Base-by-base conservation (phyloP, 2,329 filamentous ascomycete species). In the Colletotrichum tamarilloi region DNA sequence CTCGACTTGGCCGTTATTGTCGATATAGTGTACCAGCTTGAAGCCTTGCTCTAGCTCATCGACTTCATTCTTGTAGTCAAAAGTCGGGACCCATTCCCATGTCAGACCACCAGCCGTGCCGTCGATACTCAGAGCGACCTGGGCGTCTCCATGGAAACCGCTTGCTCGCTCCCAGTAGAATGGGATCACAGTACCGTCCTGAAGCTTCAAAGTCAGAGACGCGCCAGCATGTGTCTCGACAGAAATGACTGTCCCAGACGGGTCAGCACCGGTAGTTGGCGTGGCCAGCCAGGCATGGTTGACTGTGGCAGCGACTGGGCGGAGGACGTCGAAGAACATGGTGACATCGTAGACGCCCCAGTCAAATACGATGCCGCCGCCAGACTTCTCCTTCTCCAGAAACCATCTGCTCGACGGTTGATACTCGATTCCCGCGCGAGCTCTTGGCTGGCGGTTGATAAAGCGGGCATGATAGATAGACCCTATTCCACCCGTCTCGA, bases 261-360 rank as follows among this genome's bases (percentile, higher is more conserved):
- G 67, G 52, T 69, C 59, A n/a, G 58, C 49, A 19, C 16, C 32
- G 4, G 67, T 69, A 12, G 26, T 64, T 9, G 67, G 67, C n/a
- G 59, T 64, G 26, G 58, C 67, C 14, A 26, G 16, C 58, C 58
- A 69, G n/a, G 67, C 58, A 49, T 49, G 26, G n/a, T 64, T 49
- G 32, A 69, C 49, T 1, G 35, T 52, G 16, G 49, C 67, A 8
- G 35, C 32, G 12, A 64, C 49, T 9, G 67, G 67, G 14, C 67
- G 67, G 5, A 69, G 67, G 16, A 69, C 67, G 46, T 69, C 67
- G 49, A 69, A 69, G 59, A 69, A 56, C 67, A 69, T 69, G 28
- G 67, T 57, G 28, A 69, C 14, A 30, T 69, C 67, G 49, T 69
- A 69, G 46, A 69, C 67, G 38, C 67, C 58, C 67, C 67, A 69